These are phyloP conservation scores for Eucalyptus tenuipes DNA, from an alignment of 345 rosid genomes.

Conservation along the genomic window DNA sequence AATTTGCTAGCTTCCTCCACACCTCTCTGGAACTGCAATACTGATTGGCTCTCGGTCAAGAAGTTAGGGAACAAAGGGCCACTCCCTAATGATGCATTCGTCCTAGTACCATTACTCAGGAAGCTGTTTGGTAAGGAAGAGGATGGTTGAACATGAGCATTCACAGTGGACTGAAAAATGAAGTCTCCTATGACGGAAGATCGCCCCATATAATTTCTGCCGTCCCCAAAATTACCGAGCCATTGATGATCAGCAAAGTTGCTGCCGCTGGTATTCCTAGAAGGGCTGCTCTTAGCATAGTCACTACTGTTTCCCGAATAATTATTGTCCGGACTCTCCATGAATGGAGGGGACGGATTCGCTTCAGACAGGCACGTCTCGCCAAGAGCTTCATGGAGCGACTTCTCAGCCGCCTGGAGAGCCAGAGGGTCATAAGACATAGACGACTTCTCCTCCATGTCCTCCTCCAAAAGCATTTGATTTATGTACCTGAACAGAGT, in stretches of 20 bases:
- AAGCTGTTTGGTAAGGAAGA: background rate
- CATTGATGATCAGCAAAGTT: slow-evolving; percentile 30
- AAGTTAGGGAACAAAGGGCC: slow-evolving; percentile 8
- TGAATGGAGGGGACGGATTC: background rate
- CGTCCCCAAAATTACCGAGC: slow-evolving; percentile 27
- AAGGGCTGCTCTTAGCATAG: slow-evolving; percentile 6
- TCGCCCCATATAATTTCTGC: slow-evolving; percentile 7
- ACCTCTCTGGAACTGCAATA: slow-evolving; percentile 57
- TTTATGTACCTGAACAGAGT: slow-evolving; percentile 34
- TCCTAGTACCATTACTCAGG: slow-evolving; percentile 8
- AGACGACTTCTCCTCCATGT: slow-evolving; percentile 30
- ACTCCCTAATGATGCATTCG: background rate
- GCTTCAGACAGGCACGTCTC: slow-evolving; percentile 5
- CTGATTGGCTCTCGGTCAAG: slow-evolving; percentile 16
- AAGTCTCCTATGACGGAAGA: slow-evolving; percentile 24
- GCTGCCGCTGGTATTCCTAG: slow-evolving; percentile 1
- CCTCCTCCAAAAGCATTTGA: slow-evolving; percentile 58
- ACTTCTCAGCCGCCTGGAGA: slow-evolving; percentile 49
- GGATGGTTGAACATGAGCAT: background rate
- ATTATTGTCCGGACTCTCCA: slow-evolving; percentile 5
- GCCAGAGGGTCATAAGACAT: slow-evolving; percentile 30
- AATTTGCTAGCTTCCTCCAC: slow-evolving; percentile 72
- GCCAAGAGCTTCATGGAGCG: slow-evolving; percentile 30
- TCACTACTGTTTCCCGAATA: slow-evolving; percentile 10
- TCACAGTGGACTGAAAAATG: slow-evolving; percentile 38